Evolutionary conservation across 2,329 filamentous ascomycete genomes (phyloP).

Genomic region (Magnaporthiopsis rhizophila): DNA sequence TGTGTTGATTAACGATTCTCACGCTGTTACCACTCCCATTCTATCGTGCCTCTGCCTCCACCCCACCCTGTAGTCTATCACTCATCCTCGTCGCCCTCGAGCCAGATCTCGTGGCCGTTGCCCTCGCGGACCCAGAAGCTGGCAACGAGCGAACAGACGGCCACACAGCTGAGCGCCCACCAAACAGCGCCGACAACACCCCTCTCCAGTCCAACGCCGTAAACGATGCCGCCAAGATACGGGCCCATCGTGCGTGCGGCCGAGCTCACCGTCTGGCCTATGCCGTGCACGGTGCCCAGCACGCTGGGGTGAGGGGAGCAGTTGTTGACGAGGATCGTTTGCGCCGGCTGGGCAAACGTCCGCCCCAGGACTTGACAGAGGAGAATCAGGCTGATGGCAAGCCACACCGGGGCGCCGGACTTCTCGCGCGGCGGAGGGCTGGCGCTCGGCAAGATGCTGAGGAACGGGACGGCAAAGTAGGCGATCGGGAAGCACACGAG

Average conservation of each 20-base stretch:
- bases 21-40: too few species aligned
- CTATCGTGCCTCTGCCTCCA: too few species aligned
- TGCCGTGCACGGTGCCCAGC: conserved; percentile 48
- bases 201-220: conserved; percentile 47
- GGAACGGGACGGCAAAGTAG: conserved; percentile 62
- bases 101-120: conserved; percentile 55
- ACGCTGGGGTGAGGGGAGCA: conserved; percentile 51
- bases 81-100: conserved; percentile 51
- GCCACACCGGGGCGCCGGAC: conserved; percentile 53
- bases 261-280: conserved; percentile 51
- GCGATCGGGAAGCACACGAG: conserved; percentile 63
- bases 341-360: conserved; percentile 57
- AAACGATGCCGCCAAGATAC: conserved; percentile 50
- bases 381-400: conserved; percentile 54
- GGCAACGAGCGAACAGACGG: conserved; percentile 37
- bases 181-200: conserved; percentile 52
- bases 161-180: conserved; percentile 46
- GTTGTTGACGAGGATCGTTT: conserved; percentile 53
- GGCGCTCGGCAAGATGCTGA: conserved; percentile 57
- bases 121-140: conserved; percentile 52
- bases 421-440: conserved; percentile 41
- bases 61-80: background rate
- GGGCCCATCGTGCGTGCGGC: conserved; percentile 53
- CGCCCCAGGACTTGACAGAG: conserved; percentile 62
- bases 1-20: too few species aligned